Base-by-base conservation (phyloP, 495 filamentous ascomycete species). In the Wilcoxina mikolae region DNA sequence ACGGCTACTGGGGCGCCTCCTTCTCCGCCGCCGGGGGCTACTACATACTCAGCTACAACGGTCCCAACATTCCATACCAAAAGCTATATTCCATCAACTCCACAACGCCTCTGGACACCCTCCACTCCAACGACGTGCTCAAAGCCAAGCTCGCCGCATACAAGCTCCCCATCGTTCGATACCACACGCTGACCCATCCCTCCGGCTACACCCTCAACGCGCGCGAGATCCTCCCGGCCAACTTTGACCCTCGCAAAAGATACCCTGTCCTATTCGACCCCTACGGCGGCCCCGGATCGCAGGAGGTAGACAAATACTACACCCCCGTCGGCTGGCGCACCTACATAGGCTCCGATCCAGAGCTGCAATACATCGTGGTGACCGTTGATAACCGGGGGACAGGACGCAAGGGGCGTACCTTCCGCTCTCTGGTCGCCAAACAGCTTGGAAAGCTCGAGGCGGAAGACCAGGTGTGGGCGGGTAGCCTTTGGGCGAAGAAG, bases 311-410 rank as follows among this genome's bases (percentile, higher is more conserved):
- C 23, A 78, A 78, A 62, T 56, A 62, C 0, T 74, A 74, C 58
- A 58, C 67, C 4, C 54, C 67, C 0, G 59, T 73, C 31, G 62
- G 65, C 56, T 79, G 71, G 72, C 68, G 68, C 12, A 66, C 71
- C 2, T 80, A 80, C 61, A 70, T 80, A 35, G 67, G 72, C 3
- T 76, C 73, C 0, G 77, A 80, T 57, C 76, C 75, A 0, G 76
- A 78, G 43, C 70, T 80, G 11, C 69, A 77, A 52, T 79, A 73
- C 64, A 74, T 78, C 54, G 70, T 74, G n/a, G 64, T 73, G 47
- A 73, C 68, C 0, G 72, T 80, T 15, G 77, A 80, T 56, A 75
- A 74, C 57, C 73, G 77, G 5, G 77, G 77, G 15, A 78, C 77
- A 0, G 77, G 74, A 0, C 71, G 56, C 56, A 72, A 75, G 42